These are phyloP conservation scores for Penicillium freii DNA, from an alignment of 2,329 filamentous ascomycete genomes.

Conservation along the genomic window DNA sequence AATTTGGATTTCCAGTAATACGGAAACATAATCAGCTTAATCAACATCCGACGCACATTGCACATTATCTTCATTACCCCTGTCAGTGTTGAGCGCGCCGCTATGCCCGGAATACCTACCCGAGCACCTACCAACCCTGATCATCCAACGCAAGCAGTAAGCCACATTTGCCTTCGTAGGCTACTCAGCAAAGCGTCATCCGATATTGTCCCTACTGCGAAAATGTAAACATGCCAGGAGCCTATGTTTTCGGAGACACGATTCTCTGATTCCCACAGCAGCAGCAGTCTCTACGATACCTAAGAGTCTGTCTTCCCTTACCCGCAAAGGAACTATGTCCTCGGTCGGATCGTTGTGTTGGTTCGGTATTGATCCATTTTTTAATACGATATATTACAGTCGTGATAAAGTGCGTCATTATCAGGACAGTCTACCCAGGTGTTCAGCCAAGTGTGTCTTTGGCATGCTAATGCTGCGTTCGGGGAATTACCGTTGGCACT, in stretches of 20 bases:
- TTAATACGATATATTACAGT: not conserved
- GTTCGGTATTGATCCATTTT: not conserved
- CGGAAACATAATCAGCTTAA: not conserved
- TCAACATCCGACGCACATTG: not conserved
- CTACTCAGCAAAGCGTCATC: not conserved
- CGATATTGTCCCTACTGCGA: not conserved
- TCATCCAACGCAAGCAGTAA: not conserved
- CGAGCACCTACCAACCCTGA: not conserved
- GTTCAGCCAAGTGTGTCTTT: not conserved
- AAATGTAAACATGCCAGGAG: not conserved
- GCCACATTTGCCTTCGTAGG: not conserved
- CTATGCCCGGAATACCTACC: not conserved
- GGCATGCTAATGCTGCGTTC: not conserved
- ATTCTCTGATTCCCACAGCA: not conserved
- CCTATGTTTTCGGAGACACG: not conserved
- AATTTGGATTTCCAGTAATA: not conserved
- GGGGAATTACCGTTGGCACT: constrained; percentile 2
- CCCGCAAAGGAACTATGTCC: constrained; percentile 2
- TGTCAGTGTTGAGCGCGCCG: not conserved
- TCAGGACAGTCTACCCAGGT: not conserved
- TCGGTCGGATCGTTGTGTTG: not conserved
- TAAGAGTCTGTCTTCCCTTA: not conserved
- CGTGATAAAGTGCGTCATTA: not conserved
- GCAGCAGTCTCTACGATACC: not conserved
- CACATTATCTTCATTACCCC: too few species aligned